Evolutionary conservation across 2,329 filamentous ascomycete species (phyloP).

Genomic region (Phialophora expanda): DNA sequence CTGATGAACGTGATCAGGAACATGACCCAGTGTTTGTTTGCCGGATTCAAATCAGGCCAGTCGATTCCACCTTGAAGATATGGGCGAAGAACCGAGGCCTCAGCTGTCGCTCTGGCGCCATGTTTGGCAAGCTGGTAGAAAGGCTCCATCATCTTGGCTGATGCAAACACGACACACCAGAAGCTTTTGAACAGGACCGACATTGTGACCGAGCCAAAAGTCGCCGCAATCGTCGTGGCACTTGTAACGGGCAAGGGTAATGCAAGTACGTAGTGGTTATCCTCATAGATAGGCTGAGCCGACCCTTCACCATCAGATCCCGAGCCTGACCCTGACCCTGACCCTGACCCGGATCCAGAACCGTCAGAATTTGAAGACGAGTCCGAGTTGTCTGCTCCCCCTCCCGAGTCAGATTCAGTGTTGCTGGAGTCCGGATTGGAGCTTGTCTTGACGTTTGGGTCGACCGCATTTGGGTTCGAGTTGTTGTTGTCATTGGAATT

Average conservation of each 20-base stretch:
- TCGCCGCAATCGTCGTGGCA: background rate
- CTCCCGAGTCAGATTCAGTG: background rate
- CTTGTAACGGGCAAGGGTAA: constrained; percentile 6
- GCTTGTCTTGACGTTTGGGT: background rate
- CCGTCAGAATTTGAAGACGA: constrained; percentile 4
- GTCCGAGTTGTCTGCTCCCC: background rate
- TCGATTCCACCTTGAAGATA: constrained; percentile 21
- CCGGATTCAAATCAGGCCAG: constrained; percentile 11
- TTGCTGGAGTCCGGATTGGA: constrained; percentile 2
- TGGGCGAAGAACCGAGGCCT: constrained; percentile 15
- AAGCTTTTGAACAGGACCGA: constrained; percentile 17
- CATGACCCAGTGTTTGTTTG: constrained; percentile 24
- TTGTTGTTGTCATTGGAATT: background rate
- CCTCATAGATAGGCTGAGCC: constrained; percentile 6
- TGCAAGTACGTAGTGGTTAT: constrained; percentile 3
- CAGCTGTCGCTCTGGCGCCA: constrained; percentile 5
- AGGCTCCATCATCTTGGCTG: constrained; percentile 22
- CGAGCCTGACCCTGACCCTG: background rate
- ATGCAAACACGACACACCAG: constrained; percentile 20
- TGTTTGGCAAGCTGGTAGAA: constrained; percentile 23
- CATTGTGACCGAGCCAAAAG: constrained; percentile 10
- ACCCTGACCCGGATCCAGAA: background rate
- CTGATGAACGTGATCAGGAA: constrained; percentile 18
- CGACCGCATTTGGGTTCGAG: background rate
- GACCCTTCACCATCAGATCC: background rate